Evolutionary conservation across 1,139 yeast genomes (phyloP), one percentile per base, ranked within the genome.

Genomic region (Nakaseomyces bracarensis): DNA sequence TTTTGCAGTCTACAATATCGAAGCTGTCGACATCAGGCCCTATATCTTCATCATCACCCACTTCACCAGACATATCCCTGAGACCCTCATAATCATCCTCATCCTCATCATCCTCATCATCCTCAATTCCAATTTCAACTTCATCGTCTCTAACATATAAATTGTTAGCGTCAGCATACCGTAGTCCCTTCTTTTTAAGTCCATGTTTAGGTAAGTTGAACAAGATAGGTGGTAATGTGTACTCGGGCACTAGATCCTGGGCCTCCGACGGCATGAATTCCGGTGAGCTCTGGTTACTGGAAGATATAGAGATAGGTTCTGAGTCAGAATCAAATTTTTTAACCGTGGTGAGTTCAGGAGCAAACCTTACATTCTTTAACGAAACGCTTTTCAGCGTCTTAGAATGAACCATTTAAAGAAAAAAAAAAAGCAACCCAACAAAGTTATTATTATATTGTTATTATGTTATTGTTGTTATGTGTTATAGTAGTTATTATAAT

Each of bases 321-420:
- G 53, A 50, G 29, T 45, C 46, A 7, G 54, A 49, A 41, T 55
- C 55, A 43, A 58, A 59, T 23, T 53, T 49, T 43, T 57, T 59
- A 20, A 59, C 60, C 1, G 57, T 55, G 2, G 62, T 56, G 36
- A 59, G 47, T 42, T 58, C 57, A 3, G 58, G 53, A n/a, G 64
- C 63, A 43, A 59, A 58, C 28, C 61, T 47, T 22, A 59, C 62
- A 26, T 29, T 30, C 22, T 27, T 38, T 26, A 33, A 18, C 36
- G 36, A 33, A 11, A 30, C 34, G 23, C 34, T 30, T 19, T 18
- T 18, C 34, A 30, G 34, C 34, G 34, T 16, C 34, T 22, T 25
- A 25, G n/a, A 9, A 9, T 8, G n/a, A 8, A 25, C 9, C 2
- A 25, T 5, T 11, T 11, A 10, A 25, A 25, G 10, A 25, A 7